phyloP scores from a whole-genome alignment of 176 grass and related monocot species.

The Phoenix roebelenii region DNA sequence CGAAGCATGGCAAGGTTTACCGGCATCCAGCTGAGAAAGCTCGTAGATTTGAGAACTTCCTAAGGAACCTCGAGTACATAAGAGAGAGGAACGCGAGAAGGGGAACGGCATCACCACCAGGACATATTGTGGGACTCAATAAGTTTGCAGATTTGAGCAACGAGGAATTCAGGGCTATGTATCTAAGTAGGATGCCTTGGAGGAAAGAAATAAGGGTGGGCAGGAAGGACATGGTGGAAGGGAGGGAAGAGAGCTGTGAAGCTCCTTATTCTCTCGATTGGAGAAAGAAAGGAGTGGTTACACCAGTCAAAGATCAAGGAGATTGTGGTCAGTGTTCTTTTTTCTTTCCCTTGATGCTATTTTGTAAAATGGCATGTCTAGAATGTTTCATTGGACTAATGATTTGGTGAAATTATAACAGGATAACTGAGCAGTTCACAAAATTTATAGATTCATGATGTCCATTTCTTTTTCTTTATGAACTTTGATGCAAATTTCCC shows the following conservation, averaged over 20 bases:
- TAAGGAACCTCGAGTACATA: slow-evolving; percentile 24
- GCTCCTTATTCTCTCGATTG: slow-evolving; percentile 20
- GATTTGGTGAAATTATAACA: no score
- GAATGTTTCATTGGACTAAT: no score
- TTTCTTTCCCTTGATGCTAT: not conserved
- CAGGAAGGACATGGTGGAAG: not conserved
- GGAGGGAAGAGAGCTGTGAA: slow-evolving; percentile 16
- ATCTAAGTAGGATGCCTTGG: slow-evolving; percentile 28
- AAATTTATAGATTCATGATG: no score
- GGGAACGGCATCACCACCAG: not conserved
- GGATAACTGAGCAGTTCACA: no score
- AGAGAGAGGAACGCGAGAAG: slow-evolving; percentile 3
- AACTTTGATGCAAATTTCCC: no score
- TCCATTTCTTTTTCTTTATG: no score
- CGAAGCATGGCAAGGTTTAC: slow-evolving; percentile 27
- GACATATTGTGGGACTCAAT: slow-evolving; percentile 34
- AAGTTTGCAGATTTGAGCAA: slow-evolving; percentile 48
- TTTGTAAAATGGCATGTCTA: not conserved
- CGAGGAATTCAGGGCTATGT: slow-evolving; percentile 37
- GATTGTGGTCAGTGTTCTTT: slow-evolving; percentile 12
- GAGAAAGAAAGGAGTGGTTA: slow-evolving; percentile 19
- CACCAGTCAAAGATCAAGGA: slow-evolving; percentile 27
- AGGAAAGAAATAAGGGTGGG: not conserved
- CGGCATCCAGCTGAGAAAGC: slow-evolving; percentile 21
- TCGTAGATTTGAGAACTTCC: slow-evolving; percentile 32